A percentile compares a stretch with the other conserved stretches of the same genome.
phyloP scores from a whole-genome alignment of 345 rosid species.

The Acer saccharum region DNA sequence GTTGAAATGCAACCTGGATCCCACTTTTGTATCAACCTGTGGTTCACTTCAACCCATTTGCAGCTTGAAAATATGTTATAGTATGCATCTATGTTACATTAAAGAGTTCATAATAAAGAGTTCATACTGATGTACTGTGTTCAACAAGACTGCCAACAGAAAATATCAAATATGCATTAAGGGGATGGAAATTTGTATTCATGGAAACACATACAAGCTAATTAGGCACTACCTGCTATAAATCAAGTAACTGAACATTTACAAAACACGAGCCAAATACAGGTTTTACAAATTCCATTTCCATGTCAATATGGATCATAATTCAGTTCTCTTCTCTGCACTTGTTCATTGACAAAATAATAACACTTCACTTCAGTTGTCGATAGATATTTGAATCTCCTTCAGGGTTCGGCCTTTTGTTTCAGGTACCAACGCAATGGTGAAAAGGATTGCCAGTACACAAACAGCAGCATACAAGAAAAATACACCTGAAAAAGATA shows the following conservation, averaged over 20 bases:
- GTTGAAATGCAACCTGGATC: too few species aligned
- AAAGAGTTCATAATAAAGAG: too few species aligned
- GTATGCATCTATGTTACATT: too few species aligned
- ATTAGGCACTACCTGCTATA: too few species aligned
- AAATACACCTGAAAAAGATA: slow-evolving; percentile 38
- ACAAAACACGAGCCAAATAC: neutral
- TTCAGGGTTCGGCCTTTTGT: slow-evolving; percentile 52
- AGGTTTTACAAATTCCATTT: neutral
- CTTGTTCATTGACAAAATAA: neutral
- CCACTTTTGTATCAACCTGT: too few species aligned
- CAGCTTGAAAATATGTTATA: too few species aligned
- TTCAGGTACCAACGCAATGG: slow-evolving; percentile 49
- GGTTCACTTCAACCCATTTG: too few species aligned
- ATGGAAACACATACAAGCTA: too few species aligned
- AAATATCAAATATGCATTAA: too few species aligned
- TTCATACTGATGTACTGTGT: too few species aligned
- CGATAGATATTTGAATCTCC: slow-evolving; percentile 46
- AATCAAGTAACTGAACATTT: neutral
- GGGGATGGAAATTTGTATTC: too few species aligned
- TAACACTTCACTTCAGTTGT: neutral
- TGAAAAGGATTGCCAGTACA: slow-evolving; percentile 35
- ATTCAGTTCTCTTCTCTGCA: neutral
- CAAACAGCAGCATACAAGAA: slow-evolving; percentile 39
- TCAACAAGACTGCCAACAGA: too few species aligned
- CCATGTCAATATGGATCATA: neutral